Percentiles rank a stretch among this genome's conserved stretches.
Evolutionary conservation across 345 rosid species (phyloP).

Genomic region (Arabidopsis arenosa): DNA sequence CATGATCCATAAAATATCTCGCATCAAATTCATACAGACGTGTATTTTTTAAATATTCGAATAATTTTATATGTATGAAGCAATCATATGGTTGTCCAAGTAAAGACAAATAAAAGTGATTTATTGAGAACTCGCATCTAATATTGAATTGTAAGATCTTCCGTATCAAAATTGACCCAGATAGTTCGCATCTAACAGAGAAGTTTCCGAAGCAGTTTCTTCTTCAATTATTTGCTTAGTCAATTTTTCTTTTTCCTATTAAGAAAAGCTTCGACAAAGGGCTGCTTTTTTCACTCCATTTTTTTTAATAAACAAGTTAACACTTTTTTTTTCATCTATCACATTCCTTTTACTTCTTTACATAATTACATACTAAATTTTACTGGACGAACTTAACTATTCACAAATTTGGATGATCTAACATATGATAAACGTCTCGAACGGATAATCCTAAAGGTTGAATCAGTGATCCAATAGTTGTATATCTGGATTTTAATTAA

Average conservation of each 20-base stretch:
- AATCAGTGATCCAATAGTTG: slow-evolving; percentile 2
- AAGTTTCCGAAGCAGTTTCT: slow-evolving; percentile 36
- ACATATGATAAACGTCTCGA: background rate
- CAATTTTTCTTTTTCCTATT: background rate
- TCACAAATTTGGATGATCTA: slow-evolving; percentile 1
- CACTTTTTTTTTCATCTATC: background rate
- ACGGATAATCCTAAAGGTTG: background rate
- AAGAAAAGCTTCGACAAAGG: background rate
- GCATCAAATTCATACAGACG: background rate
- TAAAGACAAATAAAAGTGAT: background rate
- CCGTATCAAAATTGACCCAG: slow-evolving; percentile 28
- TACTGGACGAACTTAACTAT: background rate
- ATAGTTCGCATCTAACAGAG: slow-evolving; percentile 31
- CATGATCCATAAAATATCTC: slow-evolving; percentile 20
- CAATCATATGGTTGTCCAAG: slow-evolving; percentile 21
- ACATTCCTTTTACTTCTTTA: background rate
- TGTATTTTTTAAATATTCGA: background rate
- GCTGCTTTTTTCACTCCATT: background rate
- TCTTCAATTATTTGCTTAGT: slow-evolving; percentile 14
- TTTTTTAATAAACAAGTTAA: background rate
- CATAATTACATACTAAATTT: background rate
- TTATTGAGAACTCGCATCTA: background rate
- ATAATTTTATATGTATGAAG: background rate
- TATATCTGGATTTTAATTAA: background rate
- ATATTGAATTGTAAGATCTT: slow-evolving; percentile 32